phyloP scores from a whole-genome alignment of 1,139 yeast genomes.

The Blastobotrys petasosporus region DNA sequence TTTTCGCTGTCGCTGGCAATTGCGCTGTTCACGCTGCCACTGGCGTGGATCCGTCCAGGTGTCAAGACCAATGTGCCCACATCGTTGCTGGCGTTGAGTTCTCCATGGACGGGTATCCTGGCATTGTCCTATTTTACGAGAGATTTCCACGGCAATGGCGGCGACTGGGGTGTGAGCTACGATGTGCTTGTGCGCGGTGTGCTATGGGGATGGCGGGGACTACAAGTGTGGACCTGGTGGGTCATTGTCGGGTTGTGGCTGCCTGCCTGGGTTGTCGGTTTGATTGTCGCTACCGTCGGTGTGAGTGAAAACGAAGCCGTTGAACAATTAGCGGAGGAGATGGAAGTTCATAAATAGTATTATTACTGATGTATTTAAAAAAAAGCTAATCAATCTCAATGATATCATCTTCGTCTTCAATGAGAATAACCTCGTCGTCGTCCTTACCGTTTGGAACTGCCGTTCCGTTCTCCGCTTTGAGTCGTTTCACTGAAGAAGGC shows the following conservation, averaged over 20 bases:
- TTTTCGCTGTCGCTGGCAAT: constrained; percentile 72
- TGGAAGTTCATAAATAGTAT: constrained; percentile 4
- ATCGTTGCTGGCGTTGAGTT: constrained; percentile 19
- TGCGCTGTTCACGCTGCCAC: constrained; percentile 64
- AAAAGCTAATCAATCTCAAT: constrained; percentile 25
- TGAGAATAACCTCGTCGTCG: constrained; percentile 21
- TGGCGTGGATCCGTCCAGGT: constrained; percentile 49
- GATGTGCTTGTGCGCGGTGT: constrained; percentile 42
- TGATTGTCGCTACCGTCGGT: constrained; percentile 29
- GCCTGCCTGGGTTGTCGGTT: constrained; percentile 67
- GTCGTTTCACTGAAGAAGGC: constrained; percentile 16
- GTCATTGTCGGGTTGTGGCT: constrained; percentile 71
- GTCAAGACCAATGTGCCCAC: constrained; percentile 5
- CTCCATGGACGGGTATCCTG: constrained; percentile 30
- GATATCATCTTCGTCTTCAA: constrained; percentile 28
- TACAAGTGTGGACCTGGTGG: constrained; percentile 87
- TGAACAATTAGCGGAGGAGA: not conserved
- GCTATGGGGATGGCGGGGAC: constrained; percentile 57
- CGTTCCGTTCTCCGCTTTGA: constrained; percentile 18
- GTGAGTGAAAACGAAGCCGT: not conserved
- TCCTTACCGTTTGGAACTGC: constrained; percentile 11
- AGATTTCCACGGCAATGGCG: not conserved
- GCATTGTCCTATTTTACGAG: constrained; percentile 37
- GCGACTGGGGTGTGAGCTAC: not conserved
- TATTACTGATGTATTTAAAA: not conserved